Conservation (phyloP, 208 protist genomes). For the Wallacemonas sp. region DNA sequence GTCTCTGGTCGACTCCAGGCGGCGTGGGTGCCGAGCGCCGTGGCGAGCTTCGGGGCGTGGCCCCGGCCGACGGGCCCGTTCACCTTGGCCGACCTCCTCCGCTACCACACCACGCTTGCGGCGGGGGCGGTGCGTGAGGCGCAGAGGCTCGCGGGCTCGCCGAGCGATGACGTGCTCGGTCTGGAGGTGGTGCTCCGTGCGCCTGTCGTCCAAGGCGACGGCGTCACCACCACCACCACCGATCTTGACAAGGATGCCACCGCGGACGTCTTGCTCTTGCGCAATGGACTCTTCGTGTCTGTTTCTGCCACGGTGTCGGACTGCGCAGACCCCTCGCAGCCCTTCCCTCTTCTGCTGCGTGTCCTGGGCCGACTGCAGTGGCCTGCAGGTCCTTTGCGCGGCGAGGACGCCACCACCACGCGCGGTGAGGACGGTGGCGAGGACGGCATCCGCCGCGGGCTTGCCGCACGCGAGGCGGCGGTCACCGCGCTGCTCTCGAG, state of each 20-base stretch:
- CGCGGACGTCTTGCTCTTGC: not conserved
- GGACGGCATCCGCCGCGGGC: not conserved
- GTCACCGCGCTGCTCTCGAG: not conserved
- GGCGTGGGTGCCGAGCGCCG: not conserved
- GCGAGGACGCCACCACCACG: too few species aligned
- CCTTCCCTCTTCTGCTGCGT: not conserved
- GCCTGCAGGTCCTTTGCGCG: too few species aligned
- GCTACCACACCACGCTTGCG: not conserved
- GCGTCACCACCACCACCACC: not conserved
- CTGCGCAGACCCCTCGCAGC: not conserved
- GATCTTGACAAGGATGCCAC: not conserved
- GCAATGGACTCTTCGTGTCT: not conserved
- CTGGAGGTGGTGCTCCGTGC: not conserved
- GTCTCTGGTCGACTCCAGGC: not conserved
- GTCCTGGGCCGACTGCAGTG: conserved; percentile 4
- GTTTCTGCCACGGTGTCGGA: not conserved
- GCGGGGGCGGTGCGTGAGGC: not conserved
- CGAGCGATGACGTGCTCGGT: not conserved
- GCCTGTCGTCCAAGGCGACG: not conserved
- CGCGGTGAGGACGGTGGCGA: not conserved
- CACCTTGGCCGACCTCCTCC: conserved; percentile 1
- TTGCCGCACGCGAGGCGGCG: not conserved
- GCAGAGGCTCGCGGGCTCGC: not conserved
- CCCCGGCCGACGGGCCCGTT: not conserved
- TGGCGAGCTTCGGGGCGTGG: not conserved